Evolutionary conservation across 2,329 filamentous ascomycete genomes (phyloP), one percentile per base, ranked within the genome.

Genomic region (Karstenula rhodostoma): DNA sequence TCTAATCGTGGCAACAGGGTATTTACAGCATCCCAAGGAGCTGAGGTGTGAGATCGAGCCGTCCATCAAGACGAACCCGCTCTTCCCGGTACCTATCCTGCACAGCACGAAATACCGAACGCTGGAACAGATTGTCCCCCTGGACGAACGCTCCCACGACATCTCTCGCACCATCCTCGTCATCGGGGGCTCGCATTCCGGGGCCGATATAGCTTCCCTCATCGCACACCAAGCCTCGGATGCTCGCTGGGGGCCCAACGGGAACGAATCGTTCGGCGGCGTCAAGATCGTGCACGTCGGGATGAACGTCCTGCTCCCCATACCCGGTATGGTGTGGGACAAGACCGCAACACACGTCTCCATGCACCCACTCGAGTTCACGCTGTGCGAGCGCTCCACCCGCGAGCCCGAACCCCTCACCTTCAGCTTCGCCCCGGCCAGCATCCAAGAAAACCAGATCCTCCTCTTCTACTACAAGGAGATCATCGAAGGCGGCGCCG

Each of bases 131-230:
- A 61, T 78, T 0, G 64, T 77, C 29, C 61, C 64, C 3, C 22
- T 32, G 10, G 12, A 17, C n/a, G 35, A 40, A 22, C n/a, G 27
- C 27, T 52, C 56, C 17, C 1, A 52, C n/a, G 9, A 46, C 19
- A 13, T 15, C n/a, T 48, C 15, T 10, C 56, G 40, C 27, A 49
- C 46, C 35, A 56, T 93, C 10, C 80, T 93, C 2, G 80, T 94
- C 0, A 86, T 92, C 0, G 91, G 91, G 0, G 91, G 90, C 0
- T 90, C 92, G 69, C 91, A 94, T 85, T 93, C 90, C 0, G 90
- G 90, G 0, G 85, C 90, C 8, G 91, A 94, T 77, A 88, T 89
- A 51, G 87, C 90, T 0, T 87, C 85, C 9, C 87, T 88, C 0
- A 84, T 93, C 56, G 90, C 89, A 12, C 81, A 85, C 3, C 86